Evolutionary conservation across 352 stramenopile genomes (phyloP).

Genomic region (Hyaloperonospora brassicae): DNA sequence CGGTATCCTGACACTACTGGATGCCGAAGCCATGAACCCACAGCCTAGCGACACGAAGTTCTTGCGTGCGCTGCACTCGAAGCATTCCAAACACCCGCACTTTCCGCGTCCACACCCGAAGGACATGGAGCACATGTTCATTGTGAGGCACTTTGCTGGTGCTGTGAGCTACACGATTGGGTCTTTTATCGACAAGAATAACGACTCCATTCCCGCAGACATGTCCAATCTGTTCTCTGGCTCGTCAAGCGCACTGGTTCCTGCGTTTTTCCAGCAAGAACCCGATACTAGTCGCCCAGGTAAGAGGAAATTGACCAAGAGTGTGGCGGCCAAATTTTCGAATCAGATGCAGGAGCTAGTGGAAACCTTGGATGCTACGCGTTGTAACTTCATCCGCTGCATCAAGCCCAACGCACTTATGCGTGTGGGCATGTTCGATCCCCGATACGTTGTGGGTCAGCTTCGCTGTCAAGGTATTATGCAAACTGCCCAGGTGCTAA

Average conservation of each 20-base stretch:
- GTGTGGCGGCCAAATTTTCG: slow-evolving; percentile 72
- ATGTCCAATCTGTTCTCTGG: slow-evolving; percentile 76
- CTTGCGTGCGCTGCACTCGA: slow-evolving; percentile 71
- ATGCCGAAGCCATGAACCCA: slow-evolving; percentile 86
- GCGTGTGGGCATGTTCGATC: slow-evolving; percentile 73
- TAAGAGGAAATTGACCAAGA: slow-evolving; percentile 75
- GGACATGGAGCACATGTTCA: slow-evolving; percentile 87
- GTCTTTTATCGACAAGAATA: slow-evolving; percentile 89
- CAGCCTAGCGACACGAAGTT: slow-evolving; percentile 88
- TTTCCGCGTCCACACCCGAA: slow-evolving; percentile 82
- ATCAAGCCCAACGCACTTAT: slow-evolving; percentile 88
- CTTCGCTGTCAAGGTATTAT: slow-evolving; percentile 86
- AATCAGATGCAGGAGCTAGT: slow-evolving; percentile 85
- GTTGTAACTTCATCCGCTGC: slow-evolving; percentile 86
- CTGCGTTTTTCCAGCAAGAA: slow-evolving; percentile 63
- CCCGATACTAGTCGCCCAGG: slow-evolving; percentile 42
- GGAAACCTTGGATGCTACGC: slow-evolving; percentile 75
- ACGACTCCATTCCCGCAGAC: slow-evolving; percentile 80
- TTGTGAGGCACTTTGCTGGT: slow-evolving; percentile 86
- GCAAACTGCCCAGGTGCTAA: slow-evolving; percentile 85
- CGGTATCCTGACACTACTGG: slow-evolving; percentile 74
- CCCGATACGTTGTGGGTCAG: slow-evolving; percentile 82
- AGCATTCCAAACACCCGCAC: slow-evolving; percentile 78
- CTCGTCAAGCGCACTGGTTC: slow-evolving; percentile 55
- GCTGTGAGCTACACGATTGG: slow-evolving; percentile 86